phyloP scores from a whole-genome alignment of 305 asterid species.

The Petunia hybrid region DNA sequence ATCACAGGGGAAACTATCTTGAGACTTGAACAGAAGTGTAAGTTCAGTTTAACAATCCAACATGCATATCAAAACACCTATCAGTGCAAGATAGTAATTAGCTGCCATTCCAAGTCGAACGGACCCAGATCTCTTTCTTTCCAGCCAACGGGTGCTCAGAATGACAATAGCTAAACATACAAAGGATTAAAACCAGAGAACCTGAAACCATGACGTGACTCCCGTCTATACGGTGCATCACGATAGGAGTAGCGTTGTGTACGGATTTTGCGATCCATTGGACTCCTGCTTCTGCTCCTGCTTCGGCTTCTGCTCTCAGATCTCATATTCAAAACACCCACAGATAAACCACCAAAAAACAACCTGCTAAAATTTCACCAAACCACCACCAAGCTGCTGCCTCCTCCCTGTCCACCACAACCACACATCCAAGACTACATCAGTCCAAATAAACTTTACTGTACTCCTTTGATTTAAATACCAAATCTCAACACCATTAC shows the following conservation, averaged over 20 bases:
- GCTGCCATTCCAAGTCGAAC: conserved; percentile 39
- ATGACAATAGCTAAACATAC: conserved; percentile 46
- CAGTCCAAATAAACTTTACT: conserved; percentile 61
- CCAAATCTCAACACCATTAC: conserved; percentile 53
- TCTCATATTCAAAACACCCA: conserved; percentile 70
- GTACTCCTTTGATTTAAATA: conserved; percentile 49
- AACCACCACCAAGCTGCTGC: conserved; percentile 55
- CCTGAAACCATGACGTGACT: conserved; percentile 93
- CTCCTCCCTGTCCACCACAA: conserved; percentile 99
- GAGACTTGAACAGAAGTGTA: conserved; percentile 28
- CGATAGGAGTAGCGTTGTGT: conserved; percentile 85
- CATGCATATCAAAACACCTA: conserved; percentile 34
- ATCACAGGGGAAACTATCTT: conserved; percentile 10
- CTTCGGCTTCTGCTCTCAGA: conserved; percentile 73
- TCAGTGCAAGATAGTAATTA: conserved; percentile 32
- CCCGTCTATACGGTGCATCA: conserved; percentile 94
- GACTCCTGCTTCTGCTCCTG: conserved; percentile 88
- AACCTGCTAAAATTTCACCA: conserved; percentile 61
- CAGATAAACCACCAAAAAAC: conserved; percentile 58
- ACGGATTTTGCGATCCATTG: conserved; percentile 92
- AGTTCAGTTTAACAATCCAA: conserved; percentile 32
- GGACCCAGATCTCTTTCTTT: conserved; percentile 44
- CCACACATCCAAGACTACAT: conserved; percentile 86
- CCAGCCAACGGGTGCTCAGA: conserved; percentile 50
- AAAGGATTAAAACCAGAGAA: conserved; percentile 66